Base-by-base conservation (phyloP, 495 filamentous ascomycete genomes). In the Aspergillus cristatus region DNA sequence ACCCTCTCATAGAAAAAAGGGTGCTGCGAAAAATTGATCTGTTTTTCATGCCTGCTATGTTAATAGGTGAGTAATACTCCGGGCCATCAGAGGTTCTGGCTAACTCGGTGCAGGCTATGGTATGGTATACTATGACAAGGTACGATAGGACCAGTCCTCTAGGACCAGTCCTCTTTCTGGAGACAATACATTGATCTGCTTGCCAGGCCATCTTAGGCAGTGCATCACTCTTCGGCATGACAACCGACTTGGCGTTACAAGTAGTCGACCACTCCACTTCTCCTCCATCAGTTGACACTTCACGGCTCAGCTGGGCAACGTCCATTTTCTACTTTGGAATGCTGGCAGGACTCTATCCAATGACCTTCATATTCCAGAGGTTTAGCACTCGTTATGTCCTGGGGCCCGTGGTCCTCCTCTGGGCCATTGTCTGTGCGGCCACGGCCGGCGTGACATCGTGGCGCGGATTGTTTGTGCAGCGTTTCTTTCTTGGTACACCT, bases 271-370 rank as follows among this genome's bases (percentile, higher is more conserved):
- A 65, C 40, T 61, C 69, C 6, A 77, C 68, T 1, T 63, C 54
- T 14, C 78, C 79, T 0, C 64, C 76, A 0, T 64, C 65, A 2
- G 72, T 63, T 14, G 68, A 78, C 45, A 82, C 81, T 6, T 68
- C 70, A 0, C 70, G 81, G 10, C 67, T 86, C 18, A 76, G 72
- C 44, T 86, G 81, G 82, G 81, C 82, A 13, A 84, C 79, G 0
- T 84, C 79, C 1, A 64, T 85, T 50, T 86, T 87, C 62, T 86
- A 86, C 60, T 85, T 87, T 45, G 81, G 81, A 16, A 81, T 83
- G 78, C 67, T 87, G 11, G 76, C 72, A 1, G 82, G 82, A 1
- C 58, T 81, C 12, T 86, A 83, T 48, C 82, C 80, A 8, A 76
- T 85, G 74, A 78, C 79, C 1, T 80, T 79, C 37, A 58, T 72